Conservation (phyloP, 441 rosid genomes). For the Raphanus hybrid region DNA sequence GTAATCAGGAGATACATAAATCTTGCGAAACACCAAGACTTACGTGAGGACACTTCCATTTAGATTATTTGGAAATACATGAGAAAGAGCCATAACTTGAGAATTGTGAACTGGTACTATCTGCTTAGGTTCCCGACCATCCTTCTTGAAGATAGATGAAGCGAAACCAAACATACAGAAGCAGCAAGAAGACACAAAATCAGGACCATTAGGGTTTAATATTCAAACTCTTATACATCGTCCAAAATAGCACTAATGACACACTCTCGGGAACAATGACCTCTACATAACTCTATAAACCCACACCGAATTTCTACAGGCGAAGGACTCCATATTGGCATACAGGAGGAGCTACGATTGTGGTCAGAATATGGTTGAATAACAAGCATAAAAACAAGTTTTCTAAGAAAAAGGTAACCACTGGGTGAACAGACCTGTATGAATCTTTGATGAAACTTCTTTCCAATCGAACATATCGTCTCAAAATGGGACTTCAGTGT, state of each 20-base stretch:
- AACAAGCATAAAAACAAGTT: constrained; percentile 7
- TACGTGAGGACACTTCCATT: constrained; percentile 77
- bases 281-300: neutral
- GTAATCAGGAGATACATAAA: constrained; percentile 13
- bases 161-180: constrained; percentile 30
- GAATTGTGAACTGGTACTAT: constrained; percentile 68
- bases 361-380: neutral
- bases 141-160: constrained; percentile 56
- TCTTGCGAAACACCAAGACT: neutral
- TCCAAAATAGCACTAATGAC: neutral
- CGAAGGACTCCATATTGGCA: neutral
- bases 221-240: constrained; percentile 16
- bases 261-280: neutral
- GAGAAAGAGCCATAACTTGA: constrained; percentile 74
- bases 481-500: constrained; percentile 93
- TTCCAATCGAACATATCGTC: constrained; percentile 73
- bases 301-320: neutral
- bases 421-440: constrained; percentile 64
- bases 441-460: constrained; percentile 61
- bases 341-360: neutral
- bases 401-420: neutral
- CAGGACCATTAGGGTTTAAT: constrained; percentile 15
- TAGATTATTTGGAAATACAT: constrained; percentile 74
- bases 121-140: constrained; percentile 70
- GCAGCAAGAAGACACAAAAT: constrained; percentile 26